A percentile compares a stretch with the other conserved stretches of the same genome.
phyloP scores from a whole-genome alignment of 257 asterid genomes.

The Solanum boliviense region DNA sequence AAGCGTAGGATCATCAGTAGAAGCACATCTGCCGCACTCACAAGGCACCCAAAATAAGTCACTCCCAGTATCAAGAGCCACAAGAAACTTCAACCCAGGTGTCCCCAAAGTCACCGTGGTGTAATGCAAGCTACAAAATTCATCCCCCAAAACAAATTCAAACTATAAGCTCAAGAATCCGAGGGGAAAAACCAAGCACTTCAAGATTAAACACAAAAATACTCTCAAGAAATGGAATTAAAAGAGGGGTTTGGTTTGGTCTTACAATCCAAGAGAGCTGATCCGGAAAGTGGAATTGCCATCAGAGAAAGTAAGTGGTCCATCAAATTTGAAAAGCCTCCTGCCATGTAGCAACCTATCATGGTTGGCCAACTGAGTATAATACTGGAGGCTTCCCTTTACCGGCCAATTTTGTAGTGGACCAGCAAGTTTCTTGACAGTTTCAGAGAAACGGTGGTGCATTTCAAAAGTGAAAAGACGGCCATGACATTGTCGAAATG shows the following conservation, averaged over 20 bases:
- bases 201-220: background rate
- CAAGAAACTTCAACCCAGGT: constrained; percentile 72
- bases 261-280: constrained; percentile 77
- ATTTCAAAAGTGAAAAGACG: constrained; percentile 54
- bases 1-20: constrained; percentile 38
- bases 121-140: constrained; percentile 59
- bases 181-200: background rate
- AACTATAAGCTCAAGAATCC: background rate
- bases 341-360: constrained; percentile 44
- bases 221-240: background rate
- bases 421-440: constrained; percentile 31
- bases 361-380: constrained; percentile 39
- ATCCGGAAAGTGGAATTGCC: constrained; percentile 60
- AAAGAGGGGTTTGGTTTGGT: background rate
- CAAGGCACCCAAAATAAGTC: constrained; percentile 89
- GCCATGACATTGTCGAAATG: constrained; percentile 20
- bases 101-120: constrained; percentile 68
- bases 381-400: constrained; percentile 46
- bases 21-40: constrained; percentile 46
- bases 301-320: constrained; percentile 52
- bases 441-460: constrained; percentile 81
- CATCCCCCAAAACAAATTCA: constrained; percentile 10
- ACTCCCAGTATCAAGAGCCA: constrained; percentile 92
- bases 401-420: constrained; percentile 39
- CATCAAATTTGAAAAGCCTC: constrained; percentile 23